phyloP scores from a whole-genome alignment of 768 basidiomycete genomes.

The Auriscalpium vulgare region DNA sequence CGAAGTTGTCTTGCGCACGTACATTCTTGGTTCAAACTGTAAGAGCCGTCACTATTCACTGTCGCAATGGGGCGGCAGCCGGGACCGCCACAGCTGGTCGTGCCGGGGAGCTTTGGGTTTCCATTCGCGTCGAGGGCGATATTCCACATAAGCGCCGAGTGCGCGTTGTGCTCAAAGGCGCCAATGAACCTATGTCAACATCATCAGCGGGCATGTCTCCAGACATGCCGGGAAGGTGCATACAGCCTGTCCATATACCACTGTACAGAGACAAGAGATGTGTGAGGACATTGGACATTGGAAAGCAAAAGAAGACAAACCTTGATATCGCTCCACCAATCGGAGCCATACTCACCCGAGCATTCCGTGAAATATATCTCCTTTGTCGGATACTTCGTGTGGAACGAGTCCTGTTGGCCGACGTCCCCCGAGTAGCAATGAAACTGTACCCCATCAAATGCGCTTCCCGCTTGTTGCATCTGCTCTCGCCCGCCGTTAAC shows the following conservation, averaged over 20 bases:
- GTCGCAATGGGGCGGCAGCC: conserved; percentile 64
- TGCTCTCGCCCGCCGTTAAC: conserved; percentile 4
- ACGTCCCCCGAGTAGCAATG: conserved; percentile 63
- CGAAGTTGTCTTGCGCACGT: conserved; percentile 12
- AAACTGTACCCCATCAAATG: conserved; percentile 61
- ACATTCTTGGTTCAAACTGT: conserved; percentile 70
- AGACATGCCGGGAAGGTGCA: not conserved
- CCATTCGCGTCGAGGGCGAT: conserved; percentile 58
- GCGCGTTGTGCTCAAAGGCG: conserved; percentile 31
- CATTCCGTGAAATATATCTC: conserved; percentile 58
- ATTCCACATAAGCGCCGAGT: conserved; percentile 66
- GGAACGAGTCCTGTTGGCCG: conserved; percentile 46
- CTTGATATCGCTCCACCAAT: conserved; percentile 81
- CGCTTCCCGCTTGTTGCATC: conserved; percentile 48
- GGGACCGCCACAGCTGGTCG: conserved; percentile 48
- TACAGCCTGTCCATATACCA: conserved; percentile 68
- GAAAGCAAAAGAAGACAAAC: conserved; percentile 24
- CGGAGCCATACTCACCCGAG: conserved; percentile 51
- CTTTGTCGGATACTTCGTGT: conserved; percentile 47
- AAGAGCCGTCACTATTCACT: conserved; percentile 56
- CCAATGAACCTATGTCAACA: conserved; percentile 29
- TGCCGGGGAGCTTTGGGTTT: conserved; percentile 56
- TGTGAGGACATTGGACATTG: not conserved
- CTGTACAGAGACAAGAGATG: conserved; percentile 22
- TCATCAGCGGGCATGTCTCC: not conserved